Evolutionary conservation across 495 filamentous ascomycete species (phyloP).

Genomic region (Lasiosphaeriaceae sp.): DNA sequence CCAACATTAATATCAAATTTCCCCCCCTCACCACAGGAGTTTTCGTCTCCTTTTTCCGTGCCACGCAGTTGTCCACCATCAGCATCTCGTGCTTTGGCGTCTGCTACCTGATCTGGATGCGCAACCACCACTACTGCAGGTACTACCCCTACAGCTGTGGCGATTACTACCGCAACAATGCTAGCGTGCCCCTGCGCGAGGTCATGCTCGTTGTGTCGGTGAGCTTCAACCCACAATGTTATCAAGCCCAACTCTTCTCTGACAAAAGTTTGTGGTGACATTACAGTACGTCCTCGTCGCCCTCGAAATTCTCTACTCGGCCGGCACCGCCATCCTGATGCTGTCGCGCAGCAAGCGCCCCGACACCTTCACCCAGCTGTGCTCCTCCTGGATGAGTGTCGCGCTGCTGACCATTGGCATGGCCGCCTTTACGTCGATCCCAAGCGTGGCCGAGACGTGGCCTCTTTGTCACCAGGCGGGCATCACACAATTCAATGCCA

Average conservation of each 20-base stretch:
- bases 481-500: not conserved
- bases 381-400: not conserved
- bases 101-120: not conserved
- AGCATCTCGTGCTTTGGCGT: not conserved
- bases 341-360: not conserved
- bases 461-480: not conserved
- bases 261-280: too few species aligned
- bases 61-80: not conserved
- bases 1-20: not conserved
- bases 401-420: not conserved
- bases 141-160: not conserved
- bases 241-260: too few species aligned
- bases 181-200: not conserved
- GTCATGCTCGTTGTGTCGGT: not conserved
- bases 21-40: constrained; percentile 14
- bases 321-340: not conserved
- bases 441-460: not conserved
- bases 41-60: not conserved
- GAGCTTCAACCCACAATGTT: too few species aligned
- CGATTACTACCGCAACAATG: not conserved
- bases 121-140: not conserved
- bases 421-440: not conserved
- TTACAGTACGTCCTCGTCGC: not conserved
- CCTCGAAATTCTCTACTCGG: not conserved
- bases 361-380: not conserved